These are phyloP conservation scores for Limnomonas spitsbergensis DNA, from an alignment of 139 green algal species.

Conservation along the genomic window DNA sequence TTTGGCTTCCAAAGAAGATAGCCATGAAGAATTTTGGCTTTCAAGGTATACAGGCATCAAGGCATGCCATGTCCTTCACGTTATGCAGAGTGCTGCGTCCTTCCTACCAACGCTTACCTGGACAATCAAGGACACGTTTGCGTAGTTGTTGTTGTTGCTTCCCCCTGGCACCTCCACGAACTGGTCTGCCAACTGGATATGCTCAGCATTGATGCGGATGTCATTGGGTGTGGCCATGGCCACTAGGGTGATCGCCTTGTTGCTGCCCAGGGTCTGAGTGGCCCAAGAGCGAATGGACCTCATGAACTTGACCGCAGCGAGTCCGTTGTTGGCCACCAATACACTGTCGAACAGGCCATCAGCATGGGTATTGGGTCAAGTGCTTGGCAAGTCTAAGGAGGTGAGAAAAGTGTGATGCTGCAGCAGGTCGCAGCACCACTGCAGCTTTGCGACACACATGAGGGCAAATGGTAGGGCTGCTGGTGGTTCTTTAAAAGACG, in stretches of 20 bases:
- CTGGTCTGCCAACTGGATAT: conserved; percentile 94
- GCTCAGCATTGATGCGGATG: conserved; percentile 91
- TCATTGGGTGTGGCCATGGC: conserved; percentile 96
- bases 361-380: too few species aligned
- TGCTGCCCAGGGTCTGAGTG: conserved; percentile 5
- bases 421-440: neutral
- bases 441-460: neutral
- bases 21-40: too few species aligned
- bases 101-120: conserved; percentile 27
- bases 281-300: conserved; percentile 82
- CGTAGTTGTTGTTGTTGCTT: conserved; percentile 98
- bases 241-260: conserved; percentile 36
- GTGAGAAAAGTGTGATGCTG: neutral
- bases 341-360: conserved; percentile 53
- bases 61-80: too few species aligned
- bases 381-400: too few species aligned
- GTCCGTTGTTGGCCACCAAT: conserved; percentile 93
- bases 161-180: conserved; percentile 96
- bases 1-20: too few species aligned
- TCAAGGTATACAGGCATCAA: too few species aligned
- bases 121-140: conserved; percentile 93
- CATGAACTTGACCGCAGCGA: conserved; percentile 98
- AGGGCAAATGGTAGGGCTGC: too few species aligned
- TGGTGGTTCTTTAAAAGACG: too few species aligned
- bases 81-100: too few species aligned